Evolutionary conservation across 495 filamentous ascomycete genomes (phyloP).

Genomic region (Pseudomonodictys pantanalensis): DNA sequence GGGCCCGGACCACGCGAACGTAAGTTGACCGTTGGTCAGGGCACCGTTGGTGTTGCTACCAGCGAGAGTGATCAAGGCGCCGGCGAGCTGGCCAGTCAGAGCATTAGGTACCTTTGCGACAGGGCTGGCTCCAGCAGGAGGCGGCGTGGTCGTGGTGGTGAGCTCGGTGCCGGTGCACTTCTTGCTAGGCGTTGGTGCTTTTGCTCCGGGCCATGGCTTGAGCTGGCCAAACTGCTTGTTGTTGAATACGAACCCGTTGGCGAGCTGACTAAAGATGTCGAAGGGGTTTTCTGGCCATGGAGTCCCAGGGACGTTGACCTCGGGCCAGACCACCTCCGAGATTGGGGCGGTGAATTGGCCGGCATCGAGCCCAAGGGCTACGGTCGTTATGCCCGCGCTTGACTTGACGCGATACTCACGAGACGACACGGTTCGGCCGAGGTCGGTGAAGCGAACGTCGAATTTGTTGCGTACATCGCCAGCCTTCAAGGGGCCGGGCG

Average conservation of each 20-base stretch:
- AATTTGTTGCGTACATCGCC: background rate
- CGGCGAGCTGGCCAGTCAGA: background rate
- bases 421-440: background rate
- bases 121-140: background rate
- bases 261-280: background rate
- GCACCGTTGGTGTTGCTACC: background rate
- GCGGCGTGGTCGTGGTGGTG: background rate
- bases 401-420: background rate
- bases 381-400: background rate
- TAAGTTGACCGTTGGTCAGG: background rate
- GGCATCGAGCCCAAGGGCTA: background rate
- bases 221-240: background rate
- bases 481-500: background rate
- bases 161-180: background rate
- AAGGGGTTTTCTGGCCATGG: background rate
- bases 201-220: background rate
- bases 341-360: background rate
- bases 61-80: background rate
- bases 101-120: background rate
- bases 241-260: background rate
- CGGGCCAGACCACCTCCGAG: background rate
- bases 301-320: background rate
- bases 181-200: background rate
- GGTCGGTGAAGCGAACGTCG: background rate
- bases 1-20: background rate